Percentiles rank a stretch among this genome's conserved stretches.
phyloP scores from a whole-genome alignment of 148 eudicot species.

The Cornus controversa region DNA sequence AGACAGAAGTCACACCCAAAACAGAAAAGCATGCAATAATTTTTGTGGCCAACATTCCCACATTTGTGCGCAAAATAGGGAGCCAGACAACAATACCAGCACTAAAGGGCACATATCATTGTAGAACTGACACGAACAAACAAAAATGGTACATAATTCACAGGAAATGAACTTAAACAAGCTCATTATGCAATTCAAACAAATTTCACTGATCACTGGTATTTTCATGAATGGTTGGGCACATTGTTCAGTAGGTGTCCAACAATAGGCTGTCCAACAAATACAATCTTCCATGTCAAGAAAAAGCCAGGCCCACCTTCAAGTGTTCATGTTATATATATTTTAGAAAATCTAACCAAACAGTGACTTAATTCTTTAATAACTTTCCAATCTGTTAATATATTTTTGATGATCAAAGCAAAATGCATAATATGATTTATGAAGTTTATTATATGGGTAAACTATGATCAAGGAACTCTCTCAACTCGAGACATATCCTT shows the following conservation, averaged over 20 bases:
- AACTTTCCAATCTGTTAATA: background rate
- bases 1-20: background rate
- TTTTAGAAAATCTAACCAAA: background rate
- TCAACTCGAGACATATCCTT: conserved; percentile 5
- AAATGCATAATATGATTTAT: background rate
- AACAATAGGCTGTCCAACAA: background rate
- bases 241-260: background rate
- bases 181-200: background rate
- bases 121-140: background rate
- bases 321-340: background rate
- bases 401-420: background rate
- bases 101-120: background rate
- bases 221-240: background rate
- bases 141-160: background rate
- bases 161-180: background rate
- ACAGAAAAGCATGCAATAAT: background rate
- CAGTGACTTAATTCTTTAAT: background rate
- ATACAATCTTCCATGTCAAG: background rate
- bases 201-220: background rate
- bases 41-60: background rate
- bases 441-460: background rate
- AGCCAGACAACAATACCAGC: background rate
- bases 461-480: background rate
- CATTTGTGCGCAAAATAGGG: background rate
- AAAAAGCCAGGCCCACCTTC: background rate